Base-by-base conservation (phyloP, 768 basidiomycete genomes). In the Gelatoporia subvermispora region DNA sequence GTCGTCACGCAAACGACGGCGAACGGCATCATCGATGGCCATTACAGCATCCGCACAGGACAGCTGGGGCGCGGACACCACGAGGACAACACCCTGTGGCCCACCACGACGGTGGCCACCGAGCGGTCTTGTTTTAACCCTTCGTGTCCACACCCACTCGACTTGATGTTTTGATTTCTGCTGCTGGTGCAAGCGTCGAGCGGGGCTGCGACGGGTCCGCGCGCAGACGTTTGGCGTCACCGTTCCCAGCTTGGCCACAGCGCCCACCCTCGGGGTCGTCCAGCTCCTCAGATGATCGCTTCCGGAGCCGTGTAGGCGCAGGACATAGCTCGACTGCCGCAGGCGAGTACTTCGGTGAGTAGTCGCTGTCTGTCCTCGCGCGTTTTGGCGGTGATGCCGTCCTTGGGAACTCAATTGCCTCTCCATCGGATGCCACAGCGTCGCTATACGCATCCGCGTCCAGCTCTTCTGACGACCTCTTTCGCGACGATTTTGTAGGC, bases 301-400 rank as follows among this genome's bases (percentile, higher is more conserved):
- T 65, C 25, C 59, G 48, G 22, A 54, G 45, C 16, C 57, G 47
- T 4, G 41, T 35, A 31, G 34, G 18, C n/a, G 48, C 25, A 10
- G 55, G 46, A 18, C 45, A 16, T 20, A 35, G 21, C 4, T 43
- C 21, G 10, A 48, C 28, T 2, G 34, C 39, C n/a, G n/a, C n/a
- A n/a, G 48, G 43, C 17, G 45, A 34, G 17, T 35, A 31, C 10
- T 53, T 22, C 15, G 45, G 50, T 13, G 56, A 50, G 40, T 47
- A 57, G 5, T 53, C 47, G 2, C 58, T 56, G 1, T 55, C 61
- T 18, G 59, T 49, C 41, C 72, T 64, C 21, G 55, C 62, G 40
- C 72, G 68, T 53, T 75, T 75, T 8, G 73, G 73, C 10, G 74
- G 73, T 0, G 74, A 73, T 7, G 60, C 54, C 9, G 52, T 48